phyloP scores from a whole-genome alignment of 495 filamentous ascomycete species.

The Darksidea phi region DNA sequence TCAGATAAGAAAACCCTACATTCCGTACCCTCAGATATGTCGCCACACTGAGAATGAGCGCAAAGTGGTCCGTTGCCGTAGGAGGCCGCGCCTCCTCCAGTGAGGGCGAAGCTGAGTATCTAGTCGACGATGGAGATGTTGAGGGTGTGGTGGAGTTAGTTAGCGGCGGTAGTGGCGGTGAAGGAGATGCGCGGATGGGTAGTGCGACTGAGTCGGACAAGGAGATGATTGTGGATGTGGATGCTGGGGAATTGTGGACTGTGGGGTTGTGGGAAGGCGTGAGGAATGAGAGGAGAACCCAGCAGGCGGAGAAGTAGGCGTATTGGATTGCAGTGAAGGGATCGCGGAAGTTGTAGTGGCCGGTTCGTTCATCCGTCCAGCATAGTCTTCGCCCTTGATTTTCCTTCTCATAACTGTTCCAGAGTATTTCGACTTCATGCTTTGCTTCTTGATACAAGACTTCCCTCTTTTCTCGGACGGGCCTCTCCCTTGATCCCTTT shows the following conservation, averaged over 20 bases:
- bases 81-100: too few species aligned
- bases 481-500: too few species aligned
- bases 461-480: too few species aligned
- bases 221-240: not conserved
- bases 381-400: not conserved
- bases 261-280: not conserved
- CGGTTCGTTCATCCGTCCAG: not conserved
- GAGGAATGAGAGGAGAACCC: not conserved
- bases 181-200: too few species aligned
- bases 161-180: too few species aligned
- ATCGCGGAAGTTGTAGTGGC: not conserved
- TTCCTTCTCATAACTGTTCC: not conserved
- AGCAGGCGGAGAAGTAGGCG: not conserved
- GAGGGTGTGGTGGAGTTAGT: too few species aligned
- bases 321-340: not conserved
- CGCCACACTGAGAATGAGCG: conserved; percentile 4
- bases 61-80: conserved; percentile 5
- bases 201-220: too few species aligned
- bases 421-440: not conserved
- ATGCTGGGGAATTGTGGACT: not conserved
- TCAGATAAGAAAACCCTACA: conserved; percentile 25
- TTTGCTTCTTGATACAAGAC: not conserved
- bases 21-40: not conserved
- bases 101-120: too few species aligned
- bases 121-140: too few species aligned